Conservation (phyloP, 352 stramenopile genomes). For the Peronospora destructor region DNA sequence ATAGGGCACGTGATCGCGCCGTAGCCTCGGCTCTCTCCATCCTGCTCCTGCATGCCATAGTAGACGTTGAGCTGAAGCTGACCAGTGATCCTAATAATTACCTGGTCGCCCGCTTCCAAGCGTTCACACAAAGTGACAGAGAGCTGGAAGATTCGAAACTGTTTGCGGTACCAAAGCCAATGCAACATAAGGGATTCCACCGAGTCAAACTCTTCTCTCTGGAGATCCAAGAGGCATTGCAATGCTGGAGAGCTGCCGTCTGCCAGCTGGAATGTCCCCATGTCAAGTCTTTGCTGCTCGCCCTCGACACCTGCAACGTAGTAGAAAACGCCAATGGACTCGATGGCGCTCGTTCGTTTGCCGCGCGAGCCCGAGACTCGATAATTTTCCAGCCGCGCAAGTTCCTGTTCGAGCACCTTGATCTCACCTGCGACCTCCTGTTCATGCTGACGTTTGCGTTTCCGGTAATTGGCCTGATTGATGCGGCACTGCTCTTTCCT, state of each 20-base stretch:
- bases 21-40: slow-evolving; percentile 10
- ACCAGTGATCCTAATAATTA: slow-evolving; percentile 29
- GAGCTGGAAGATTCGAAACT: slow-evolving; percentile 40
- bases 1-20: slow-evolving; percentile 27
- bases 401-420: slow-evolving; percentile 30
- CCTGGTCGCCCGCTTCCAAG: slow-evolving; percentile 26
- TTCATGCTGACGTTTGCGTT: slow-evolving; percentile 47
- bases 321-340: slow-evolving; percentile 31
- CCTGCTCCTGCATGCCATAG: slow-evolving; percentile 7
- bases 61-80: slow-evolving; percentile 22
- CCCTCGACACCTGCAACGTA: slow-evolving; percentile 19
- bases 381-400: slow-evolving; percentile 23
- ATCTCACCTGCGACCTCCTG: slow-evolving; percentile 28
- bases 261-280: slow-evolving; percentile 1
- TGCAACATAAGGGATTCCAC: slow-evolving; percentile 33
- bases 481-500: slow-evolving; percentile 56
- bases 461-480: slow-evolving; percentile 55
- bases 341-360: slow-evolving; percentile 10
- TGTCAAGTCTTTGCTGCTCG: slow-evolving; percentile 2
- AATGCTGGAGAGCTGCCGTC: slow-evolving; percentile 24
- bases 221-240: slow-evolving; percentile 26
- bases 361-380: background rate
- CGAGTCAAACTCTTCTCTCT: slow-evolving; percentile 38
- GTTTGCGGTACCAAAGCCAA: slow-evolving; percentile 40
- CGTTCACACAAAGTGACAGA: slow-evolving; percentile 27